Conservation (phyloP, 1,284 basidiomycete genomes). For the Sanghuangporus sanghuang region DNA sequence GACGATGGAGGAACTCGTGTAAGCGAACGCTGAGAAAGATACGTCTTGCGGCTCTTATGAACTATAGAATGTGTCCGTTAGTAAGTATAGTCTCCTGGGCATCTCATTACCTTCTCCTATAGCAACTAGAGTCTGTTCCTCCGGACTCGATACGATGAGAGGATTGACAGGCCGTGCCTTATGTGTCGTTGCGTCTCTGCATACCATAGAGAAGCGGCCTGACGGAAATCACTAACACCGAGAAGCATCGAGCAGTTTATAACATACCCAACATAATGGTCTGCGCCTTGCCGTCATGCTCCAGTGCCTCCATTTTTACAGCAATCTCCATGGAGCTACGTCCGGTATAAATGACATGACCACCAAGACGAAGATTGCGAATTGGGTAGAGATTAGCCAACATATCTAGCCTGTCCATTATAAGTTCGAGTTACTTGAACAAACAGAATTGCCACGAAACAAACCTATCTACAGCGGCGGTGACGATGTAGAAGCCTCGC, state of each 20-base stretch:
- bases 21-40: slow-evolving; percentile 50
- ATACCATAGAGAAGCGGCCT: slow-evolving; percentile 82
- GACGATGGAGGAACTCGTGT: slow-evolving; percentile 69
- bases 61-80: slow-evolving; percentile 25
- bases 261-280: slow-evolving; percentile 62
- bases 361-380: slow-evolving; percentile 67
- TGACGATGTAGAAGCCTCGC: slow-evolving; percentile 75
- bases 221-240: not conserved
- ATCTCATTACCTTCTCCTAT: slow-evolving; percentile 59
- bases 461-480: slow-evolving; percentile 74
- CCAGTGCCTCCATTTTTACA: slow-evolving; percentile 72
- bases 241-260: slow-evolving; percentile 6
- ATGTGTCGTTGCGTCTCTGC: slow-evolving; percentile 65
- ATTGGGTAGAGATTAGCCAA: slow-evolving; percentile 49
- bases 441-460: slow-evolving; percentile 22
- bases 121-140: slow-evolving; percentile 57
- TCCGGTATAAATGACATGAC: slow-evolving; percentile 78
- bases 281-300: slow-evolving; percentile 40
- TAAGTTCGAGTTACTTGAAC: not conserved
- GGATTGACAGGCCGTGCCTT: slow-evolving; percentile 63
- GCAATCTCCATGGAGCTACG: slow-evolving; percentile 77
- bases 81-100: not conserved
- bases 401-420: slow-evolving; percentile 52
- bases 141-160: slow-evolving; percentile 51
- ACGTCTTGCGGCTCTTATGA: slow-evolving; percentile 52